Conservation (phyloP, 2,329 filamentous ascomycete genomes). For the Verticillium albo-atrum region DNA sequence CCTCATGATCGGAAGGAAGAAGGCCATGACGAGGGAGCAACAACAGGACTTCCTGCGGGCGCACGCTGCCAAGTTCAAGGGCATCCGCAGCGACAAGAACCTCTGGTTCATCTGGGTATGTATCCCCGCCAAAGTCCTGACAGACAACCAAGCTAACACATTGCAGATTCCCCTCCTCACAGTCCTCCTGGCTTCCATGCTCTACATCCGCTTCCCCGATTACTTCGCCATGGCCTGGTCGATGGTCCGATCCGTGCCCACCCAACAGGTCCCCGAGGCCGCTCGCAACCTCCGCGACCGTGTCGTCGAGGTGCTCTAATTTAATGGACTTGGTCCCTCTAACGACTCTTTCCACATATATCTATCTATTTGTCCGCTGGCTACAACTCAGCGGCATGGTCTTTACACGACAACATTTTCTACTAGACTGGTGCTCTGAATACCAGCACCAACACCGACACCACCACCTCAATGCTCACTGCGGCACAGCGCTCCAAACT, state of each 20-base stretch:
- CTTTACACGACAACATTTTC: not conserved
- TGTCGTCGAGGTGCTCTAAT: slow-evolving; percentile 20
- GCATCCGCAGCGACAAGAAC: slow-evolving; percentile 58
- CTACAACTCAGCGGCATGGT: not conserved
- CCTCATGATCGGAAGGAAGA: slow-evolving; percentile 58
- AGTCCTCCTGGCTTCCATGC: slow-evolving; percentile 42
- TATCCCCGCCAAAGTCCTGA: not conserved
- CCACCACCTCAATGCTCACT: not conserved
- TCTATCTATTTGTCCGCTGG: not conserved
- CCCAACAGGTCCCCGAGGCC: slow-evolving; percentile 7
- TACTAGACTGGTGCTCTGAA: not conserved
- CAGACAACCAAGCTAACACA: slow-evolving; percentile 9
- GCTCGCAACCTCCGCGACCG: slow-evolving; percentile 12
- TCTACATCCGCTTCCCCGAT: slow-evolving; percentile 47
- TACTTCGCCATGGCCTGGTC: slow-evolving; percentile 24
- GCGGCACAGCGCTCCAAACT: not conserved
- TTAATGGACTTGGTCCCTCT: not conserved
- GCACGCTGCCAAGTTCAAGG: slow-evolving; percentile 59
- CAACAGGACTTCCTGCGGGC: slow-evolving; percentile 58
- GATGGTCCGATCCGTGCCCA: slow-evolving; percentile 9
- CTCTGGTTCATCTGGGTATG: slow-evolving; percentile 67
- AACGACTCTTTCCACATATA: not conserved
- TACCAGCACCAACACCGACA: not conserved
- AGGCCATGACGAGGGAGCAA: slow-evolving; percentile 60
- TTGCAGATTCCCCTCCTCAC: slow-evolving; percentile 45